phyloP scores from a whole-genome alignment of 2,329 filamentous ascomycete species.

The Colletotrichum shisoi region DNA sequence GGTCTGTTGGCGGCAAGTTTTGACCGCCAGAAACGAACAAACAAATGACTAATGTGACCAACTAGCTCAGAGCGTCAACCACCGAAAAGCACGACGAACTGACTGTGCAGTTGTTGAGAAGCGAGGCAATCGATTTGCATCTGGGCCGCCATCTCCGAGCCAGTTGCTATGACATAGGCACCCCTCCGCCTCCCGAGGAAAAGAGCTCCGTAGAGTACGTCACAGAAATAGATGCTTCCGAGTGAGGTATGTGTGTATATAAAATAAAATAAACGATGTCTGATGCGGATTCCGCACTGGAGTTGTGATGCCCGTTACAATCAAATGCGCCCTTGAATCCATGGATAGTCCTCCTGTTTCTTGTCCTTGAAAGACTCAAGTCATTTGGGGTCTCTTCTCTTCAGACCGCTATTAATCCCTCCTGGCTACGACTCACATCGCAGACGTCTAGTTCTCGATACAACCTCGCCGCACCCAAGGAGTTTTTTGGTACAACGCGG shows the following conservation, averaged over 20 bases:
- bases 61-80: no score
- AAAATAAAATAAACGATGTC: constrained; percentile 20
- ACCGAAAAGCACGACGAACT: no score
- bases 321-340: constrained; percentile 28
- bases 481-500: constrained; percentile 33
- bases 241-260: constrained; percentile 24
- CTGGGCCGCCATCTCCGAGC: no score
- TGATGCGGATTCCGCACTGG: constrained; percentile 25
- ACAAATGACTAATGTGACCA: no score
- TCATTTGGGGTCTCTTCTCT: neutral
- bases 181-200: no score
- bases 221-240: neutral
- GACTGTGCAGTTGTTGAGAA: no score
- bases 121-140: no score
- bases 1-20: no score
- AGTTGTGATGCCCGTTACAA: constrained; percentile 27
- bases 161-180: no score
- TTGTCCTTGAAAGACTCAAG: constrained; percentile 22
- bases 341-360: constrained; percentile 14
- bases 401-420: constrained; percentile 23
- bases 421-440: constrained; percentile 21
- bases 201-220: neutral
- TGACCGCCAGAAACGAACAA: no score
- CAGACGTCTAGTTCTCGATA: constrained; percentile 30
- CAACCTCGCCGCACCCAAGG: constrained; percentile 35